Evolutionary conservation across 148 eudicot species (phyloP), one percentile per base, ranked within the genome.

Genomic region (Salicornia ramosissima): DNA sequence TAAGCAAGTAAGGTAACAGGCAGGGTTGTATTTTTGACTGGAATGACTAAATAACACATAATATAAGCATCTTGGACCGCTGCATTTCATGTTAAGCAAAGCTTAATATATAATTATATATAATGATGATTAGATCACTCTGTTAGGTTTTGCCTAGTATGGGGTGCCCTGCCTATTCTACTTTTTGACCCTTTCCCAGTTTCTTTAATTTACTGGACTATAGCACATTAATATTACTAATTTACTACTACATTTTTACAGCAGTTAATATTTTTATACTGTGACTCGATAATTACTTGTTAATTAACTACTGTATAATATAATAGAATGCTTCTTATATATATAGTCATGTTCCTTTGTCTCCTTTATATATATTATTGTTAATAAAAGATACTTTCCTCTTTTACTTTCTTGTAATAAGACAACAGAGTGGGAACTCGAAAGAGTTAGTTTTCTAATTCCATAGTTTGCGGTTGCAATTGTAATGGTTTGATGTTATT

Each of bases 31-130:
- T 18, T 69, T 64, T 65, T 70, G 69, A 69, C 69, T 31, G 49
- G n/a, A 69, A 5, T n/a, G n/a, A 69, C 16, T 14, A 24, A 24
- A 7, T 14, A 51, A 22, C 29, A 60, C 42, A 30, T 75, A 52
- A 69, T 56, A 53, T 39, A 29, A 55, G 73, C 78, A 75, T 76
- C 70, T 64, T 76, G 79, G 79, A 76, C 79, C 79, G 70, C 65
- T 46, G 55, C 47, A 52, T 53, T 65, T 49, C 57, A 30, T 45
- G 64, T 60, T 74, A 31, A 64, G 51, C 49, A 53, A n/a, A 69
- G 74, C 74, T 69, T 69, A 75, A 47, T 69, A 31, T n/a, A n/a
- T n/a, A n/a, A n/a, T n/a, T n/a, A n/a, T n/a, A n/a, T n/a, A n/a
- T 64, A 63, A 75, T 75, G 6, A 75, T 75, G 69, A 75, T 46